Conservation (phyloP, 306 rosid species). For the Alnus glutinosa region DNA sequence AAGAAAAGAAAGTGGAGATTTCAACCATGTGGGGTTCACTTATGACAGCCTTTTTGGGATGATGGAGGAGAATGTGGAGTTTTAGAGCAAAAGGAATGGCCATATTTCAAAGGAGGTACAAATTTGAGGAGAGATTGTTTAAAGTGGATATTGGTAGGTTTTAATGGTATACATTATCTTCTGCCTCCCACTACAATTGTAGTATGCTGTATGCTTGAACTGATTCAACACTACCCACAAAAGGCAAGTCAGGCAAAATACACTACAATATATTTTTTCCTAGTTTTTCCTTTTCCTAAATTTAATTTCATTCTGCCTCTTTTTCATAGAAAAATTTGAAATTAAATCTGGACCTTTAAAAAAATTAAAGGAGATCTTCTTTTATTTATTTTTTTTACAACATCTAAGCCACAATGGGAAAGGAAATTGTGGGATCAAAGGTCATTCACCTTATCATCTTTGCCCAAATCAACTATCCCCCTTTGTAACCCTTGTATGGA, state of each 20-base stretch:
- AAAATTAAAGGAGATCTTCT: too few species aligned
- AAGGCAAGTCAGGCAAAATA: conserved; percentile 6
- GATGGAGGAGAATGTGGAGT: conserved; percentile 53
- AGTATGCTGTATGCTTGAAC: conserved; percentile 21
- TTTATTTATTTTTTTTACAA: too few species aligned
- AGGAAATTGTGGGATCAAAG: neutral
- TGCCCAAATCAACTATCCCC: neutral
- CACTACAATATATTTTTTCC: too few species aligned
- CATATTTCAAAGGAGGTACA: conserved; percentile 35
- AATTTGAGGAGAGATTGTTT: neutral
- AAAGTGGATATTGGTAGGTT: conserved; percentile 38
- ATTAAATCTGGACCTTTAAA: too few species aligned
- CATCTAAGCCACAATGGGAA: too few species aligned
- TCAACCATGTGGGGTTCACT: conserved; percentile 75
- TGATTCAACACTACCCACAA: conserved; percentile 32
- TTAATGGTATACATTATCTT: conserved; percentile 50
- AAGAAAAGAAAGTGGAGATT: conserved; percentile 35
- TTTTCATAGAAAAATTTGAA: too few species aligned
- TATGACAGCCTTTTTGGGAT: conserved; percentile 46
- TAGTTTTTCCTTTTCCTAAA: too few species aligned
- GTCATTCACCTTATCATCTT: neutral
- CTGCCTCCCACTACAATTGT: conserved; percentile 53
- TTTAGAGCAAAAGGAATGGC: conserved; percentile 44
- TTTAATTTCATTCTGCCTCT: too few species aligned
- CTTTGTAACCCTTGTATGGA: too few species aligned